Evolutionary conservation across 2,329 filamentous ascomycete species (phyloP).

Genomic region (Aspergillus ochraceus): DNA sequence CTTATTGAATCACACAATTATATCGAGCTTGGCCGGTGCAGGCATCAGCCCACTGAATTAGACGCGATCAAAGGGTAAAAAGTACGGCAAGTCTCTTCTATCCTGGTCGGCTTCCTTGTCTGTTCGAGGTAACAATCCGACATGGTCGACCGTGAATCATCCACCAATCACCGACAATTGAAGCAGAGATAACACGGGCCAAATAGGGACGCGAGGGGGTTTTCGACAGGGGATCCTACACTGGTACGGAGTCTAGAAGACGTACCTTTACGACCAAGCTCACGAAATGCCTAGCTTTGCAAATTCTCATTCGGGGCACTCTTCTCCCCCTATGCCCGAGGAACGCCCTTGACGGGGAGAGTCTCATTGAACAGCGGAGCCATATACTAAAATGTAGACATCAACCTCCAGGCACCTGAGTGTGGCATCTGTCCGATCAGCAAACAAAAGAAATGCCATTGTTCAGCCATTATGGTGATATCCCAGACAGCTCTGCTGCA

Average conservation of each 20-base stretch:
- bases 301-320: neutral
- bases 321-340: neutral
- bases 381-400: neutral
- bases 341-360: neutral
- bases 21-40: neutral
- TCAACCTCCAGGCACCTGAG: neutral
- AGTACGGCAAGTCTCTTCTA: neutral
- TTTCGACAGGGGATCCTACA: neutral
- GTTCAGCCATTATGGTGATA: slow-evolving; percentile 24
- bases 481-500: slow-evolving; percentile 19
- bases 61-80: too few relatives aligned
- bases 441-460: slow-evolving; percentile 13
- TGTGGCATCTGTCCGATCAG: neutral
- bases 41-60: neutral
- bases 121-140: neutral
- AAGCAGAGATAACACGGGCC: neutral
- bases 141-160: too few relatives aligned
- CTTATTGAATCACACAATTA: neutral
- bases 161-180: too few relatives aligned
- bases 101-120: neutral
- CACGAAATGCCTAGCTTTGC: neutral
- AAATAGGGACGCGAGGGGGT: neutral
- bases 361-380: too few relatives aligned
- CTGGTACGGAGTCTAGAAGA: neutral
- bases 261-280: neutral